Conservation (phyloP, 1,284 basidiomycete genomes). For the Ceratobasidium sp. region DNA sequence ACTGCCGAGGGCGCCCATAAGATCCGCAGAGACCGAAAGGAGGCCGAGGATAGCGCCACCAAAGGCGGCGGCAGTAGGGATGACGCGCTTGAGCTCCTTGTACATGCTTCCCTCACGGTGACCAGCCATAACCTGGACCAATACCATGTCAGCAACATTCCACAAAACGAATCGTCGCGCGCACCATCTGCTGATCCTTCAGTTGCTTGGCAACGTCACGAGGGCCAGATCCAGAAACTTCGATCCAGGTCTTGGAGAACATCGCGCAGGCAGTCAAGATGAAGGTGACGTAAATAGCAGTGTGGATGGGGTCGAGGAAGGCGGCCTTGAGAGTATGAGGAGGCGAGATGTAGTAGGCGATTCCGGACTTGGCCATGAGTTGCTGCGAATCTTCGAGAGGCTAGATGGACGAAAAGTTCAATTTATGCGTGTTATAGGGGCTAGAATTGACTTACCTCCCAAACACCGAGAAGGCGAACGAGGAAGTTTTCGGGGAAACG, state of each 20-base stretch:
- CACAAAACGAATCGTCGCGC: background rate
- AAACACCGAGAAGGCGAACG: slow-evolving; percentile 89
- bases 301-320: slow-evolving; percentile 92
- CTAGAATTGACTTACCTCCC: slow-evolving; percentile 76
- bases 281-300: slow-evolving; percentile 88
- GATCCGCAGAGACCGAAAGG: slow-evolving; percentile 92
- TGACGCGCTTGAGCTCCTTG: slow-evolving; percentile 97
- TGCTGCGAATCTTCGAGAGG: slow-evolving; percentile 93
- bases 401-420: slow-evolving; percentile 52
- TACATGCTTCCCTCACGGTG: slow-evolving; percentile 98
- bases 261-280: slow-evolving; percentile 94
- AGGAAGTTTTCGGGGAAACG: slow-evolving; percentile 93
- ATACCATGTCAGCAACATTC: slow-evolving; percentile 45
- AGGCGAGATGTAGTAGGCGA: slow-evolving; percentile 97
- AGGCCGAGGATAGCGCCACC: slow-evolving; percentile 95
- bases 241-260: slow-evolving; percentile 99
- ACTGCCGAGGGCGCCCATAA: slow-evolving; percentile 94
- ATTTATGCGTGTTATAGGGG: slow-evolving; percentile 22
- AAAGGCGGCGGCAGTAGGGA: slow-evolving; percentile 96
- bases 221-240: slow-evolving; percentile 94
- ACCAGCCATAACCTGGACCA: slow-evolving; percentile 86
- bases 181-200: slow-evolving; percentile 96
- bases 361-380: slow-evolving; percentile 88
- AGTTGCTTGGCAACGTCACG: slow-evolving; percentile 97
- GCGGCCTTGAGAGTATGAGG: slow-evolving; percentile 90